These are phyloP conservation scores for Mucor racemosus DNA, from an alignment of 371 early-diverging fungal species.

Conservation along the genomic window DNA sequence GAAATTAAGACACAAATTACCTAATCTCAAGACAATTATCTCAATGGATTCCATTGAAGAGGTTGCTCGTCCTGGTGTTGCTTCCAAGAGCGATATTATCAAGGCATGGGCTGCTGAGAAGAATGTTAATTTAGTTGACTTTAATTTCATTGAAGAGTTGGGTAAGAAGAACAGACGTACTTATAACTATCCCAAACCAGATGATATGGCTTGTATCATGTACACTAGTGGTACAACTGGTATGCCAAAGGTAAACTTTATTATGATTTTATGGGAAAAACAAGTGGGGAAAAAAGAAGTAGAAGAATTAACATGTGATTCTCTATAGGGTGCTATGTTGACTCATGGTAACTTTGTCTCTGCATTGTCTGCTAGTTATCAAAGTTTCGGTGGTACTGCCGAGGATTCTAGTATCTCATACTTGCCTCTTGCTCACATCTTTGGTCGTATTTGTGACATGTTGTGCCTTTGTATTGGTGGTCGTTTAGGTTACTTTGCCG, in stretches of 20 bases:
- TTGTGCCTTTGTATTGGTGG: conserved; percentile 47
- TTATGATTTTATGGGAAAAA: background rate
- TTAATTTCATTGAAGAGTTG: conserved; percentile 67
- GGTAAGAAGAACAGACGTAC: conserved; percentile 49
- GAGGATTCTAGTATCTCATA: conserved; percentile 62
- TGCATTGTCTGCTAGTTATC: conserved; percentile 31
- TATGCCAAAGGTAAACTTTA: conserved; percentile 56
- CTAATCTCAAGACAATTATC: conserved; percentile 74
- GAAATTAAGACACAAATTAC: conserved; percentile 57
- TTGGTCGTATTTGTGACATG: conserved; percentile 73
- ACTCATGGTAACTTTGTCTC: conserved; percentile 59
- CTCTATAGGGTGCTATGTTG: conserved; percentile 53
- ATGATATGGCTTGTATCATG: conserved; percentile 88
- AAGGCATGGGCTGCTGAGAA: conserved; percentile 61
- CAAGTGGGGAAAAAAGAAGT: background rate
- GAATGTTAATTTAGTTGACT: conserved; percentile 57
- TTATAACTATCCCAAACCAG: conserved; percentile 52
- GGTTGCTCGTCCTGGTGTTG: conserved; percentile 36
- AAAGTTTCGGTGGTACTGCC: conserved; percentile 30
- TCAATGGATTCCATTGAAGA: conserved; percentile 74
- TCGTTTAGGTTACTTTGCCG: conserved; percentile 83
- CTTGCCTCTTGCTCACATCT: conserved; percentile 94
- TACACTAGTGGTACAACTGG: conserved; percentile 96
- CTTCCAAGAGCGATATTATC: conserved; percentile 48
- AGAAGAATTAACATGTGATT: conserved; percentile 18